Conservation (phyloP, 805 yeast species). For the Saccharomycopsis capsularis region DNA sequence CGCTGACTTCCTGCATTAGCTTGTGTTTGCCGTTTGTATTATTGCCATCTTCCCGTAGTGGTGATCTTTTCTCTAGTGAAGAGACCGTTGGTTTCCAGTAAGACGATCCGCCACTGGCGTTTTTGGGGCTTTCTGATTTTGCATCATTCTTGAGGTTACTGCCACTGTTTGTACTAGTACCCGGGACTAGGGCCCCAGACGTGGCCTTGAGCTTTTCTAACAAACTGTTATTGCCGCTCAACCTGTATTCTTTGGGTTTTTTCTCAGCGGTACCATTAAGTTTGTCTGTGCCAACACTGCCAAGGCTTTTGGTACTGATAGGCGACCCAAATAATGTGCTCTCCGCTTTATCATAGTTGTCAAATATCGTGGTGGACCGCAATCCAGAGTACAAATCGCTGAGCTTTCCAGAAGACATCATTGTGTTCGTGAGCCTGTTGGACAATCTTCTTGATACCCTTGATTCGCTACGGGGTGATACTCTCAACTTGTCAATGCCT, state of each 20-base stretch:
- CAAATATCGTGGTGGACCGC: background rate
- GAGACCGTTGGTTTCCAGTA: background rate
- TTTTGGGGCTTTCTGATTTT: no score
- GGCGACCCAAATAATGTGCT: constrained; percentile 10
- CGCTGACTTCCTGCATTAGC: background rate
- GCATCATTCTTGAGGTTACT: no score
- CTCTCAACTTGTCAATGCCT: background rate
- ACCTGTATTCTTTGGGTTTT: background rate
- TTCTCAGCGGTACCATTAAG: no score
- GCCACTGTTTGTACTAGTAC: background rate
- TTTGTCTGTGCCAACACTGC: background rate
- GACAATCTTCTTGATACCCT: constrained; percentile 2
- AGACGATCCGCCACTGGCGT: background rate
- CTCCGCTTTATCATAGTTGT: background rate
- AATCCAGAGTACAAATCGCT: background rate
- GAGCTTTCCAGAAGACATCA: background rate
- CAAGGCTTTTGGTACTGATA: background rate
- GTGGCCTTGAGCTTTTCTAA: constrained; percentile 7
- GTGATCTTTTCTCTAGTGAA: background rate
- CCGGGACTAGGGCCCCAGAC: background rate
- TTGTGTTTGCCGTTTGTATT: background rate
- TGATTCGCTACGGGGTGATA: constrained; percentile 12
- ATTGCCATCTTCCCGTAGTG: background rate
- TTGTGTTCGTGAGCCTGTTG: background rate
- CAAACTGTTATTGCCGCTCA: constrained; percentile 6